Conservation (phyloP, 768 basidiomycete genomes). For the Boletus rubropictus region DNA sequence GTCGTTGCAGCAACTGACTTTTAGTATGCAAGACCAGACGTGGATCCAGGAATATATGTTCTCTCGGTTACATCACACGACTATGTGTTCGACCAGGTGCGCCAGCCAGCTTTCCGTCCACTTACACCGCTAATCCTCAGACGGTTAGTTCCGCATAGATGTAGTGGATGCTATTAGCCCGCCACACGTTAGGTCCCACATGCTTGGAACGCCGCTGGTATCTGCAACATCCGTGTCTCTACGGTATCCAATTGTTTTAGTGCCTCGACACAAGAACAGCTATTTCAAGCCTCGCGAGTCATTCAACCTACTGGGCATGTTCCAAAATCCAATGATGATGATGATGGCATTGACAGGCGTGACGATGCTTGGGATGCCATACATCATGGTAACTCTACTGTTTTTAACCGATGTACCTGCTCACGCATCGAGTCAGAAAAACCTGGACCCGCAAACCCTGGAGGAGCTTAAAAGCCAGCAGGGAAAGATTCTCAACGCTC, state of each 20-base stretch:
- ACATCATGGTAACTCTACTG: conserved; percentile 53
- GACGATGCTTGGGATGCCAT: conserved; percentile 70
- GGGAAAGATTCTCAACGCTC: conserved; percentile 48
- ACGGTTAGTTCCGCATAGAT: conserved; percentile 59
- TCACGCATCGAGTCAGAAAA: conserved; percentile 46
- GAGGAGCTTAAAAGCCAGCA: conserved; percentile 62
- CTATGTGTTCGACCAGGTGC: conserved; percentile 65
- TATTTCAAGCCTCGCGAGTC: conserved; percentile 68
- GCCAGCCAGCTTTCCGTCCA: conserved; percentile 2
- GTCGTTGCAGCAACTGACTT: conserved; percentile 7
- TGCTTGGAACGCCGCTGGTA: conserved; percentile 62
- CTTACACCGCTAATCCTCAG: conserved; percentile 1
- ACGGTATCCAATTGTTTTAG: conserved; percentile 55
- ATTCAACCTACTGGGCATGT: conserved; percentile 71
- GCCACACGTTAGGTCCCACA: conserved; percentile 56
- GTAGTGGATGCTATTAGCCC: conserved; percentile 40
- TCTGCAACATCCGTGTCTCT: conserved; percentile 51
- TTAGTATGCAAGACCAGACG: conserved; percentile 47
- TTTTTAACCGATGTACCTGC: neutral
- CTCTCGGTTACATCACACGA: conserved; percentile 65
- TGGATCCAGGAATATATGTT: conserved; percentile 63
- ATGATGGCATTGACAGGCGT: conserved; percentile 63
- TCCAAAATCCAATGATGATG: conserved; percentile 82
- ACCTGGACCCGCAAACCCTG: conserved; percentile 64
- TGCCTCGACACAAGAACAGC: conserved; percentile 47